These are phyloP conservation scores for Triangularia setosa DNA, from an alignment of 2,329 filamentous ascomycete species.

Conservation along the genomic window DNA sequence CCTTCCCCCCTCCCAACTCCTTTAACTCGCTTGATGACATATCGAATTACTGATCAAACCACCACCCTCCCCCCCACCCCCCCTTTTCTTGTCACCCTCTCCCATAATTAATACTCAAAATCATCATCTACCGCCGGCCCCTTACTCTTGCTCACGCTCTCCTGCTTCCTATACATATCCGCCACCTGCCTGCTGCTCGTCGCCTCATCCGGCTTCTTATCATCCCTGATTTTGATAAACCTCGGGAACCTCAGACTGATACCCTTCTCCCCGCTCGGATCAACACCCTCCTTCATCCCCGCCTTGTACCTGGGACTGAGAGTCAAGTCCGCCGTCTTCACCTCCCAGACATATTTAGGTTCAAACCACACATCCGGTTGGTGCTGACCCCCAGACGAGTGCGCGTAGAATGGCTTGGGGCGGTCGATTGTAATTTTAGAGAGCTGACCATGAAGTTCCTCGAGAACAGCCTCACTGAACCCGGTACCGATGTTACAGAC, in stretches of 20 bases:
- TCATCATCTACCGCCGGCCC: constrained; percentile 88
- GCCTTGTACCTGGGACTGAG: constrained; percentile 90
- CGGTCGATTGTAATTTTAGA: constrained; percentile 77
- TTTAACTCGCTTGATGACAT: too few species aligned
- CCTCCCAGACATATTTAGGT: constrained; percentile 91
- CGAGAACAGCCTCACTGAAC: constrained; percentile 91
- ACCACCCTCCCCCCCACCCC: too few species aligned
- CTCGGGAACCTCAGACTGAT: constrained; percentile 88
- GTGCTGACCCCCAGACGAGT: constrained; percentile 79
- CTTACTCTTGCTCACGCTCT: constrained; percentile 82
- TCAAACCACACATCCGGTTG: constrained; percentile 99
- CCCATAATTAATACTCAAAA: constrained; percentile 74
- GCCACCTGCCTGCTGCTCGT: constrained; percentile 81
- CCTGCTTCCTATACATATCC: constrained; percentile 96
- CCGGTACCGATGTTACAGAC: constrained; percentile 98
- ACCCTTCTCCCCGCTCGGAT: constrained; percentile 66
- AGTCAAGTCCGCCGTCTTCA: constrained; percentile 93
- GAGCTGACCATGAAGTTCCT: constrained; percentile 75
- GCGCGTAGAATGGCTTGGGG: constrained; percentile 90
- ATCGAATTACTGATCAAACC: too few species aligned
- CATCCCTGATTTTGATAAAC: constrained; percentile 87
- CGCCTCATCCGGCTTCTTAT: constrained; percentile 92
- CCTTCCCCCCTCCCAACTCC: too few species aligned
- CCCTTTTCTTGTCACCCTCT: too few species aligned
- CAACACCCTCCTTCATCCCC: constrained; percentile 76